Evolutionary conservation across 164 flowering plant species (phyloP), one percentile per base, ranked within the genome.

Genomic region (Cinnamomum chago): DNA sequence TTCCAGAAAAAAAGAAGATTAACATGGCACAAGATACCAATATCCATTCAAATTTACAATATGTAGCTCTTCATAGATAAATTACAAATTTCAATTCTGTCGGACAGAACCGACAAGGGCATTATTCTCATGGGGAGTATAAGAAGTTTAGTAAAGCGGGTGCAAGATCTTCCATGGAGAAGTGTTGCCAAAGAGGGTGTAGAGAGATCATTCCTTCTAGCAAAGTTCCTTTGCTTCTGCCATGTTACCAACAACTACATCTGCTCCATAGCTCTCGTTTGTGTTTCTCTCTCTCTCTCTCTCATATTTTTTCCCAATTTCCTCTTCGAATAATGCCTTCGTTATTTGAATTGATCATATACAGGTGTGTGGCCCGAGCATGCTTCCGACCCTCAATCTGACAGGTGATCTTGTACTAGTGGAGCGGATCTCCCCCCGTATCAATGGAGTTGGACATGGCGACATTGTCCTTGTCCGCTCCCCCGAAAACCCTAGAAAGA

Each of bases 281-380:
- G 13, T 35, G 40, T 35, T 35, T 35, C 70, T 50, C 72, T 30
- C 58, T 68, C 20, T 52, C 30, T 60, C 62, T 58, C 70, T 65
- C 60, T 30, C 24, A 3, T 5, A n/a, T 0, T 18, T 15, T 15
- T 52, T 55, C 60, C 35, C 58, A 28, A 4, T n/a, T 67, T 25
- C 3, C 5, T 20, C 23, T 47, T 50, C 22, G 0, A 25, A 25
- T 52, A 47, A 18, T 28, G 22, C 14, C 14, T n/a, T 58, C 9
- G 15, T 15, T 15, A 7, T 30, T 75, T 62, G 52, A 64, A 30
- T 47, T 58, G 60, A 55, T 11, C 28, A 69, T n/a, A 30, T 82
- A 80, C 84, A 91, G 97, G 74, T 77, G 1, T 73, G 75, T 23
- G 98, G 98, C 68, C 95, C 98, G n/a, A 93, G 98, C 82, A 93